Base-by-base conservation (phyloP, 805 yeast genomes). In the Helenozyma rhizophorensis region DNA sequence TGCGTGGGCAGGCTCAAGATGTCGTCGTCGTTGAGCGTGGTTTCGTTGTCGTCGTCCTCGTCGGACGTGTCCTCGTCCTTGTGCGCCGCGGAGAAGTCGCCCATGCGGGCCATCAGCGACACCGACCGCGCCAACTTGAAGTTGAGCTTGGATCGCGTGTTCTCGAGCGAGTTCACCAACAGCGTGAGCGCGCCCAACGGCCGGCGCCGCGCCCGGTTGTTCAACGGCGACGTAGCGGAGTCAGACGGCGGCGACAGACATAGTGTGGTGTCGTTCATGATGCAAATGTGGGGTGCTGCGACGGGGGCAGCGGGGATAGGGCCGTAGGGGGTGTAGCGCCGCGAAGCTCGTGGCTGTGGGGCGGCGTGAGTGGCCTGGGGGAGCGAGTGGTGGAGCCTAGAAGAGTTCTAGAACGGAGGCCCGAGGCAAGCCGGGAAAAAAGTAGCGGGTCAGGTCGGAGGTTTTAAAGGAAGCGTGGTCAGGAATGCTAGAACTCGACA, bases 21-120 rank as follows among this genome's bases (percentile, higher is more conserved):
- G 17, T 47, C 53, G 16, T 41, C 42, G 36, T 49, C 48, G 31
- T 40, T 37, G 12, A 39, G 24, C 21, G 45, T 40, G n/a, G 46
- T 34, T 25, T 50, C 47, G 34, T 43, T 41, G 12, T 36, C 46
- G 15, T 40, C 41, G 23, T 31, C 29, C 15, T 34, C 36, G 17
- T 36, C 51, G 18, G 41, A 39, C 10, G 44, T 39, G 10, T 42
- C 43, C 28, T 38, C 42, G 31, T 39, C 7, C 19, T 17, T 30
- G 15, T 37, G 34, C 14, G 37, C 42, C 15, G 27, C 31, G 1
- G 48, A 42, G 15, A 38, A 35, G 9, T 37, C 40, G 15, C 39
- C 33, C 11, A 41, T 23, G 3, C 35, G 28, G 19, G 19, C 5
- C 19, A 17, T 24, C 8, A 32, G 37, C 10, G 40, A 34, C 17